Percentiles rank a stretch among this genome's conserved stretches.
Conservation (phyloP, 345 rosid genomes). For the Barbarea vulgaris region DNA sequence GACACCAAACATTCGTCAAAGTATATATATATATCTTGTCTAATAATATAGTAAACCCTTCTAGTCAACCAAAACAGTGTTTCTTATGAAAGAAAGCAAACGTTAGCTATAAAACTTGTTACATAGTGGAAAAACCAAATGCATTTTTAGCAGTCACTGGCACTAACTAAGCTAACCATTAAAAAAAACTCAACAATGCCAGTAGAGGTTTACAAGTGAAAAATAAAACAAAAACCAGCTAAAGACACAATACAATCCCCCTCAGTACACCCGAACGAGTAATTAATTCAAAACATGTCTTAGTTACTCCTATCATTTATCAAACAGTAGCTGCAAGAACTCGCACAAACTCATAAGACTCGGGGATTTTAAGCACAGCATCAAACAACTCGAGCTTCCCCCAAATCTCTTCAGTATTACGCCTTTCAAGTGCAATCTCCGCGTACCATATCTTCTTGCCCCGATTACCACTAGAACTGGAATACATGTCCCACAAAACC, state of each 20-base stretch:
- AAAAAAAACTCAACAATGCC: background rate
- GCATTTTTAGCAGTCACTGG: background rate
- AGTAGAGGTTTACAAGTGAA: background rate
- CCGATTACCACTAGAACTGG: slow-evolving; percentile 14
- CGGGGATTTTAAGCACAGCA: slow-evolving; percentile 46
- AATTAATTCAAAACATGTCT: background rate
- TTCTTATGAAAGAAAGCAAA: too few relatives aligned
- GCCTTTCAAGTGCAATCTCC: slow-evolving; percentile 54
- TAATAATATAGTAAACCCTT: too few relatives aligned
- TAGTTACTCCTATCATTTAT: slow-evolving; percentile 4
- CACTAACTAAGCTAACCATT: background rate
- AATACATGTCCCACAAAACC: slow-evolving; percentile 61
- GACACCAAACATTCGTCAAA: too few relatives aligned
- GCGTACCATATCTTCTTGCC: slow-evolving; percentile 60
- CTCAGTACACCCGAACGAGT: background rate
- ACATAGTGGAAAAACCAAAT: too few relatives aligned
- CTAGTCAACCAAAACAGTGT: too few relatives aligned
- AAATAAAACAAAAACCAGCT: background rate
- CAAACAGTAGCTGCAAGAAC: slow-evolving; percentile 48
- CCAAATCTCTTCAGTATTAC: slow-evolving; percentile 47
- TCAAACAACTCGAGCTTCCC: slow-evolving; percentile 60
- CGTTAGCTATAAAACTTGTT: too few relatives aligned
- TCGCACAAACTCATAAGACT: slow-evolving; percentile 48
- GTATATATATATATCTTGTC: too few relatives aligned
- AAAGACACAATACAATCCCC: background rate